Conservation (phyloP, 1,284 basidiomycete genomes). For the Puccinia horiana region DNA sequence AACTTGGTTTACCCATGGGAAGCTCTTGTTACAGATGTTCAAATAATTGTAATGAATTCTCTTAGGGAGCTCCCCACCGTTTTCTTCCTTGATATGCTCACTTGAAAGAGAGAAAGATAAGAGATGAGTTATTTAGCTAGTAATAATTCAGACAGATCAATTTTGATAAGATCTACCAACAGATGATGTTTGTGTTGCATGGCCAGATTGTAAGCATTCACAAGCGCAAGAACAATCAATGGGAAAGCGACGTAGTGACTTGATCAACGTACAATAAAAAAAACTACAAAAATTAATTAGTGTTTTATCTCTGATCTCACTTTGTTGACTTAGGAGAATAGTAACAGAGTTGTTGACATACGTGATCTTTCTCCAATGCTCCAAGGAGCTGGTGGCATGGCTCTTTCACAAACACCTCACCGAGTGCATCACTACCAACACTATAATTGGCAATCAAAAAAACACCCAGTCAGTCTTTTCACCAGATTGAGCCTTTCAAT, state of each 20-base stretch:
- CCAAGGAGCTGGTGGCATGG: slow-evolving; percentile 35
- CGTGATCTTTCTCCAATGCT: slow-evolving; percentile 48
- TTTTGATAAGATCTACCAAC: not conserved
- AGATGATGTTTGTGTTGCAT: slow-evolving; percentile 40
- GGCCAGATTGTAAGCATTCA: slow-evolving; percentile 44
- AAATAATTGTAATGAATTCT: slow-evolving; percentile 64
- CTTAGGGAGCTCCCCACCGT: slow-evolving; percentile 73
- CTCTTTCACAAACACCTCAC: slow-evolving; percentile 45
- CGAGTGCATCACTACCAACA: slow-evolving; percentile 32
- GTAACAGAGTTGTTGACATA: not conserved
- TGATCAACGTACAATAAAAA: not conserved
- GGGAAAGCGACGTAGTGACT: slow-evolving; percentile 48
- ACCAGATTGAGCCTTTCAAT: no score
- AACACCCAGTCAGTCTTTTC: not conserved
- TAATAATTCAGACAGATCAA: no score
- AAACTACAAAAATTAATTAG: no score
- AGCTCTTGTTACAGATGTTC: slow-evolving; percentile 42
- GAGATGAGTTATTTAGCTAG: no score
- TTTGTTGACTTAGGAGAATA: no score
- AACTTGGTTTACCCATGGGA: slow-evolving; percentile 46
- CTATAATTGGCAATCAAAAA: not conserved
- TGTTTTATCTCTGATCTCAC: no score
- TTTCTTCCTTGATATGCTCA: slow-evolving; percentile 72
- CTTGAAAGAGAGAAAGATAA: slow-evolving; percentile 58
- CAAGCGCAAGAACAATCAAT: slow-evolving; percentile 33